phyloP scores from a whole-genome alignment of 441 rosid genomes.

The Populus hybrid region DNA sequence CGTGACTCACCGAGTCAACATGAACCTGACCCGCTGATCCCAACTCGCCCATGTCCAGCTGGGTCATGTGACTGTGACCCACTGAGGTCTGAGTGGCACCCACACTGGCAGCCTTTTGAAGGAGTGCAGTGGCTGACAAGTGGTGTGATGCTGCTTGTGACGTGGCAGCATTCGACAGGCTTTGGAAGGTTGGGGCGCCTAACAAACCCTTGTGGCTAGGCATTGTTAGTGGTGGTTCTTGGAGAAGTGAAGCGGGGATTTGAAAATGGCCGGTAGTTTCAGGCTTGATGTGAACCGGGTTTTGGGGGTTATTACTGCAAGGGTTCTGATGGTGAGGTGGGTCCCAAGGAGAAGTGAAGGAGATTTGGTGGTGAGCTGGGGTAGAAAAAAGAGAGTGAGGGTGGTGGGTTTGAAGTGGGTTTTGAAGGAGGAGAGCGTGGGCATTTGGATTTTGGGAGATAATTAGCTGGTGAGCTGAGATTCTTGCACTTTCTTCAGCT shows the following conservation, averaged over 20 bases:
- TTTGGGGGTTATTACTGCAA: conserved; percentile 29
- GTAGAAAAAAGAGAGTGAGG: conserved; percentile 30
- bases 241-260: conserved; percentile 27
- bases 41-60: conserved; percentile 36
- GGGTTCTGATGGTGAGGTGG: conserved; percentile 36
- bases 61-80: conserved; percentile 35
- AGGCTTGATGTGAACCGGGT: conserved; percentile 35
- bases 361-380: conserved; percentile 22
- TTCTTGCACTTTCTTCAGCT: conserved; percentile 89
- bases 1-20: conserved; percentile 24
- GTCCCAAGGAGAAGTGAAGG: conserved; percentile 29
- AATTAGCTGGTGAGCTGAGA: conserved; percentile 37
- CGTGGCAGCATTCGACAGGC: conserved; percentile 29
- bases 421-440: conserved; percentile 12
- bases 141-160: conserved; percentile 31
- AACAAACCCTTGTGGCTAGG: conserved; percentile 18
- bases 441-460: conserved; percentile 18
- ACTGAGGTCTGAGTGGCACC: conserved; percentile 42
- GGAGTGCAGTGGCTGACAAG: conserved; percentile 90
- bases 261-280: conserved; percentile 36
- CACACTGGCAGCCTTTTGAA: conserved; percentile 73
- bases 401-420: conserved; percentile 2
- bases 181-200: conserved; percentile 31
- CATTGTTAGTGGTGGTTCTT: conserved; percentile 15
- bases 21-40: conserved; percentile 1